Conservation (phyloP, 1,284 basidiomycete species). For the Boletus semigastroideus region DNA sequence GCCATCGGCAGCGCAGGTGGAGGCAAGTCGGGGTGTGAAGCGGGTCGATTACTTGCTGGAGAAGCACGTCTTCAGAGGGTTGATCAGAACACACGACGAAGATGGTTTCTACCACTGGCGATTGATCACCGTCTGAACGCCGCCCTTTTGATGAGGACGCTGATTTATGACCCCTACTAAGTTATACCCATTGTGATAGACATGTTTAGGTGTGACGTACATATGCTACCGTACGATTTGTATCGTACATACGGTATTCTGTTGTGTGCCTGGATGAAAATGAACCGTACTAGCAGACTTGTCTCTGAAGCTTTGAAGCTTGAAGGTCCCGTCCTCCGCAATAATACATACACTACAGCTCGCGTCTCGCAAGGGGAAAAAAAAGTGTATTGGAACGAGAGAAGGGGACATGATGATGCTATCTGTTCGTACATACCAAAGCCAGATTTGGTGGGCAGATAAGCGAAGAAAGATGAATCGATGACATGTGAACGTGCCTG, state of each 20-base stretch:
- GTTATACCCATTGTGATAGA: slow-evolving; percentile 2
- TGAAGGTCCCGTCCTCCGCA: too few species aligned
- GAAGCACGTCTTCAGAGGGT: slow-evolving; percentile 53
- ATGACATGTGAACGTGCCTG: too few species aligned
- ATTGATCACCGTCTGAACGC: slow-evolving; percentile 32
- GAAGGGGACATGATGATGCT: too few species aligned
- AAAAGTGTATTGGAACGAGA: too few species aligned
- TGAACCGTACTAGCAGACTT: not conserved
- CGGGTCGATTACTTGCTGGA: slow-evolving; percentile 58
- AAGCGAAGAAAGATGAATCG: too few species aligned
- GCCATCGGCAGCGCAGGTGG: slow-evolving; percentile 39
- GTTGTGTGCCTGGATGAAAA: not conserved
- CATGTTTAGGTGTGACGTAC: not conserved
- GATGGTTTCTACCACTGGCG: slow-evolving; percentile 41
- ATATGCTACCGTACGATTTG: not conserved
- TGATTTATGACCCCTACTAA: not conserved
- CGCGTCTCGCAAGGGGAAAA: too few species aligned
- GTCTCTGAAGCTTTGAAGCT: too few species aligned
- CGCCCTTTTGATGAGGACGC: not conserved
- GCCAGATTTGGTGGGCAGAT: too few species aligned
- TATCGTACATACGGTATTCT: not conserved
- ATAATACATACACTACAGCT: too few species aligned
- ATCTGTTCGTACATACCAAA: too few species aligned
- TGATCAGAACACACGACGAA: slow-evolving; percentile 40
- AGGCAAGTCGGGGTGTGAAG: slow-evolving; percentile 54